Base-by-base conservation (phyloP, 176 grass and related monocot species). In the Cenchrus fungigraminus region DNA sequence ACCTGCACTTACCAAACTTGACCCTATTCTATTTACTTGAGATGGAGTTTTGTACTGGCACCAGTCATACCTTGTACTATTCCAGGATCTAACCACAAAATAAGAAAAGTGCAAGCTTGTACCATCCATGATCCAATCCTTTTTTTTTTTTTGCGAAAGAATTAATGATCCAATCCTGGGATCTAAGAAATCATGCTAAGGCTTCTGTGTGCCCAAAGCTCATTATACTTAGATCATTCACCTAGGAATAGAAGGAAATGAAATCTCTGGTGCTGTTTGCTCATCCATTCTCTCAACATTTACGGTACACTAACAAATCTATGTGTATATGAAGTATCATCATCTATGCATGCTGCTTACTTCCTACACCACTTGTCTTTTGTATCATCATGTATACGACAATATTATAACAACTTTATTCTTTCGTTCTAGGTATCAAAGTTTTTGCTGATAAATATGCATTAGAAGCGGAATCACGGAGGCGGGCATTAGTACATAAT, bases 401-500 rank as follows among this genome's bases (percentile, higher is more conserved):
- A 34, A 22, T 84, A 46, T 65, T 47, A 22, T 42, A 65, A 57
- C 40, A 67, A 55, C 42, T 68, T 87, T 6, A 0, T 70, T 87
- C 31, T 73, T 85, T 56, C 43, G 77, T 87, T 29, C 20, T 86
- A 98, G 96, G 87, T 34, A 77, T 95, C 67, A 94, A 89, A 83
- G 89, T 94, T 58, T 90, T 92, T 93, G 93, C 85, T 40, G 75
- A 83, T 89, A 86, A 78, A 79, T 91, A 88, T 65, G 97, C 91
- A 49, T 81, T 95, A 84, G 90, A 90, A 87, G 64, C 88, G 20
- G 97, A 98, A 83, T 89, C 81, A 56, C 87, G 59, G 49, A 92
- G 86, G 78, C 68, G 79, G 17, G 91, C 78, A 82, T 87, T 92
- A 72, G 85, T 95, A 74, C 84, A 86, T 73, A 88, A 87, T 76